These are phyloP conservation scores for Fusarium xylarioides DNA, from an alignment of 2,329 filamentous ascomycete species.

Conservation along the genomic window DNA sequence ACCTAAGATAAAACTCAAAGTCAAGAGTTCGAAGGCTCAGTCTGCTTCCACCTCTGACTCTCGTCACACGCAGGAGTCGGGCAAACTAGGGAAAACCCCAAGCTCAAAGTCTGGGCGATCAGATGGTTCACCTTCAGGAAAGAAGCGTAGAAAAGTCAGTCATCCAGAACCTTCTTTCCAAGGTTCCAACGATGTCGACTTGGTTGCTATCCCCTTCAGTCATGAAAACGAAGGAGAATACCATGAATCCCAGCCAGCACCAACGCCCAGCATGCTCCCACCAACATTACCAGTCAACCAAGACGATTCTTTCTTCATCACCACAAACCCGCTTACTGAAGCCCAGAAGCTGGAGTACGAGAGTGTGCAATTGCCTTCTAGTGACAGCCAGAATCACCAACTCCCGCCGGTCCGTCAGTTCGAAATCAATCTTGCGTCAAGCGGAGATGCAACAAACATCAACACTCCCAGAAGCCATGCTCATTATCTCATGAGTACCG, in stretches of 20 bases:
- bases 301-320: slow-evolving; percentile 47
- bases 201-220: slow-evolving; percentile 40
- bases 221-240: slow-evolving; percentile 22
- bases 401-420: slow-evolving; percentile 31
- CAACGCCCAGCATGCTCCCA: slow-evolving; percentile 41
- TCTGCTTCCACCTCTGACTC: neutral
- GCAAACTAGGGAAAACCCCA: neutral
- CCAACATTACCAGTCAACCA: slow-evolving; percentile 41
- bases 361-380: slow-evolving; percentile 33
- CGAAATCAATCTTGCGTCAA: slow-evolving; percentile 41
- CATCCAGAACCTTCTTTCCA: slow-evolving; percentile 19
- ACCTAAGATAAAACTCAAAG: slow-evolving; percentile 22
- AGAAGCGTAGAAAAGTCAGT: slow-evolving; percentile 39
- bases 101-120: neutral
- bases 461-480: slow-evolving; percentile 47
- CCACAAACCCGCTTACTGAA: slow-evolving; percentile 47
- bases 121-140: slow-evolving; percentile 4
- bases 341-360: slow-evolving; percentile 52
- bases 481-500: slow-evolving; percentile 31
- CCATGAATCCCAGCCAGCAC: slow-evolving; percentile 4
- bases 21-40: slow-evolving; percentile 22
- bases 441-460: slow-evolving; percentile 48
- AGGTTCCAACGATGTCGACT: slow-evolving; percentile 38
- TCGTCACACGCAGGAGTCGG: neutral
- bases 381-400: slow-evolving; percentile 19